A percentile compares a stretch with the other conserved stretches of the same genome.
Conservation (phyloP, 2,329 filamentous ascomycete genomes). For the Conoideocrella luteorostrata region DNA sequence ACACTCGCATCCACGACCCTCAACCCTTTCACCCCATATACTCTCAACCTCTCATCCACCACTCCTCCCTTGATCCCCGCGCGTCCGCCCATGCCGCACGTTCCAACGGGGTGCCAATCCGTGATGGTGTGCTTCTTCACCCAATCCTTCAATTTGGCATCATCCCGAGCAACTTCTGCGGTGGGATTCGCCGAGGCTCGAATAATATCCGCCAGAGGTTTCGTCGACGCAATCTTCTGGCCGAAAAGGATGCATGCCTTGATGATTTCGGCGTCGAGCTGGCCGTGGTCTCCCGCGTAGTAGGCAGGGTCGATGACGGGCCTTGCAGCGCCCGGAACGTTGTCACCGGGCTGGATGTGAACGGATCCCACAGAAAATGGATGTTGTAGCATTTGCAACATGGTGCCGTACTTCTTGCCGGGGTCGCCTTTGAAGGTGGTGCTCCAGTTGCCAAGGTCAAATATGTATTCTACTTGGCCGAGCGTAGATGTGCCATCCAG, state of each 20-base stretch:
- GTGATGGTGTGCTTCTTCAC: conserved; percentile 23
- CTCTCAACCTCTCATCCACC: conserved; percentile 19
- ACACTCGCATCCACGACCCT: conserved; percentile 19
- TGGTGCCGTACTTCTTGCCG: conserved; percentile 39
- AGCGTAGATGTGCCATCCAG: conserved; percentile 24
- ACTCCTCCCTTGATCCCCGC: conserved; percentile 23
- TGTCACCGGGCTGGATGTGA: conserved; percentile 30
- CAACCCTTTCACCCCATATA: conserved; percentile 18
- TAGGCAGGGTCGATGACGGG: conserved; percentile 37
- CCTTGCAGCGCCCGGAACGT: conserved; percentile 16
- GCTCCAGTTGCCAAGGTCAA: conserved; percentile 42
- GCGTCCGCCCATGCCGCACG: conserved; percentile 25
- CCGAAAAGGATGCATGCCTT: conserved; percentile 33
- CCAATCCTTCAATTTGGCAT: conserved; percentile 17
- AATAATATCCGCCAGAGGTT: conserved; percentile 33
- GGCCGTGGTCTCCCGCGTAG: conserved; percentile 30
- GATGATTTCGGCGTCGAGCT: conserved; percentile 37
- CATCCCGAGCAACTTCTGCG: conserved; percentile 12
- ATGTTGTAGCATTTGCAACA: conserved; percentile 45
- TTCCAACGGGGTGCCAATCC: conserved; percentile 34
- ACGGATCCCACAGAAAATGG: conserved; percentile 43
- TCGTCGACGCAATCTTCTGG: conserved; percentile 29
- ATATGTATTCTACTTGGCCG: conserved; percentile 43
- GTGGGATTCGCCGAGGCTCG: conserved; percentile 19
- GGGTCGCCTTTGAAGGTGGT: conserved; percentile 25